A percentile compares a stretch with the other conserved stretches of the same genome.
Conservation (phyloP, 148 eudicot species). For the Fallopia convolvulus region DNA sequence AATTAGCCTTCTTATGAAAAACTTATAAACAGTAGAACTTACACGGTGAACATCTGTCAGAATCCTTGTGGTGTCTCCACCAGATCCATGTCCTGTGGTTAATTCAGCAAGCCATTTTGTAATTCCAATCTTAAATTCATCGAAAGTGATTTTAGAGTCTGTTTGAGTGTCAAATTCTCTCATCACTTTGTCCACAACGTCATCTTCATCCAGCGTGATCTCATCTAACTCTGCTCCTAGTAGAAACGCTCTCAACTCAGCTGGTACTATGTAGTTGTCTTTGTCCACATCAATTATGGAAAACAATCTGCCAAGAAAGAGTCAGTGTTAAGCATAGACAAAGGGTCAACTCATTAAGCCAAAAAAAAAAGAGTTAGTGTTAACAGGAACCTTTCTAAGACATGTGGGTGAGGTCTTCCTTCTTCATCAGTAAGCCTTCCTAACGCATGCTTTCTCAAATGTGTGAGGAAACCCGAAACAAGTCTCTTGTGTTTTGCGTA, state of each 20-base stretch:
- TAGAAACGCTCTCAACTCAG: slow-evolving; percentile 66
- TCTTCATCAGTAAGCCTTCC: slow-evolving; percentile 46
- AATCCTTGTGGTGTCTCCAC: slow-evolving; percentile 21
- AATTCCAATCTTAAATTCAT: slow-evolving; percentile 59
- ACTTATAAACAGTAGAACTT: neutral
- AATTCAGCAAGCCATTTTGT: slow-evolving; percentile 46
- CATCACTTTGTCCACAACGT: slow-evolving; percentile 49
- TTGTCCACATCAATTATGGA: slow-evolving; percentile 38
- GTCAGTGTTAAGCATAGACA: neutral
- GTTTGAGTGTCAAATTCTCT: slow-evolving; percentile 53
- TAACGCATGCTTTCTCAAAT: slow-evolving; percentile 42
- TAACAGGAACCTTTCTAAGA: slow-evolving; percentile 8
- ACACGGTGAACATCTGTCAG: slow-evolving; percentile 46
- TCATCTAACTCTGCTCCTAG: slow-evolving; percentile 61
- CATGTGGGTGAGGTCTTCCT: slow-evolving; percentile 40
- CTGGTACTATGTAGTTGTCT: slow-evolving; percentile 33
- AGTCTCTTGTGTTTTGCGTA: slow-evolving; percentile 61
- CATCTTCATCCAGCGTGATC: slow-evolving; percentile 36
- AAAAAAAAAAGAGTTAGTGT: neutral
- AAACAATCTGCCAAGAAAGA: slow-evolving; percentile 42
- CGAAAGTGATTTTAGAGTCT: slow-evolving; percentile 30
- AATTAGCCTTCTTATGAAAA: neutral
- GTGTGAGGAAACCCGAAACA: slow-evolving; percentile 54
- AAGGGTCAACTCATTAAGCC: neutral
- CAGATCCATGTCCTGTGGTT: slow-evolving; percentile 15